Conservation (phyloP, 2,329 filamentous ascomycete species). For the Incumbomyces delicatus region DNA sequence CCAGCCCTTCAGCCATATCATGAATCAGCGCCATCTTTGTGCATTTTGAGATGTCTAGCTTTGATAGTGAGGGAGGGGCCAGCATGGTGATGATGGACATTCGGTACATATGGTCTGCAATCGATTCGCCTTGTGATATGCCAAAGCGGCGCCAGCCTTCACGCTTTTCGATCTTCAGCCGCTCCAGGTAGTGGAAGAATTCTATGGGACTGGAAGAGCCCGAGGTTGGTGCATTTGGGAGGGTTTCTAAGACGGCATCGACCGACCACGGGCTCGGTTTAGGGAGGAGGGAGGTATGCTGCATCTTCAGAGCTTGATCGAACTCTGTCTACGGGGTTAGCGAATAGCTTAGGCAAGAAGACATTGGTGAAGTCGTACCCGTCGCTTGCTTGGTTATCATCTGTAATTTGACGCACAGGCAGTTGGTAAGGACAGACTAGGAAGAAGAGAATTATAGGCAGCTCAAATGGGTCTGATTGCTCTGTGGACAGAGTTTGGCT, state of each 20-base stretch:
- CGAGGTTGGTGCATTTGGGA: slow-evolving; percentile 51
- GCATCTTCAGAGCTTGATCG: slow-evolving; percentile 8
- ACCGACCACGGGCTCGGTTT: slow-evolving; percentile 23
- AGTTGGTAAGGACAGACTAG: too few species aligned
- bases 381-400: neutral
- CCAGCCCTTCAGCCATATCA: slow-evolving; percentile 92
- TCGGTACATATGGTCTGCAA: slow-evolving; percentile 98
- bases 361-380: neutral
- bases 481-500: too few species aligned
- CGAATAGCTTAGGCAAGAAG: neutral
- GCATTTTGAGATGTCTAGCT: slow-evolving; percentile 70
- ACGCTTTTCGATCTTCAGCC: slow-evolving; percentile 89
- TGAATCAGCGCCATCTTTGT: slow-evolving; percentile 93
- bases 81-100: slow-evolving; percentile 96
- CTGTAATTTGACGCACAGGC: neutral
- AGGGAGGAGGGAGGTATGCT: slow-evolving; percentile 17
- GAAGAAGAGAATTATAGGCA: too few species aligned
- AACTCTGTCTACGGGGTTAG: slow-evolving; percentile 2
- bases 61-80: slow-evolving; percentile 63
- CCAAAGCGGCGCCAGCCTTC: slow-evolving; percentile 91
- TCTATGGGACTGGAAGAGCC: slow-evolving; percentile 65
- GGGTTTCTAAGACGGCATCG: slow-evolving; percentile 50
- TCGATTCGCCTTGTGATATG: slow-evolving; percentile 69
- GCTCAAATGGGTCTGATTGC: too few species aligned
- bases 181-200: slow-evolving; percentile 91